Evolutionary conservation across 768 basidiomycete genomes (phyloP), one percentile per base, ranked within the genome.

Genomic region (Podaxis carcinomalis): DNA sequence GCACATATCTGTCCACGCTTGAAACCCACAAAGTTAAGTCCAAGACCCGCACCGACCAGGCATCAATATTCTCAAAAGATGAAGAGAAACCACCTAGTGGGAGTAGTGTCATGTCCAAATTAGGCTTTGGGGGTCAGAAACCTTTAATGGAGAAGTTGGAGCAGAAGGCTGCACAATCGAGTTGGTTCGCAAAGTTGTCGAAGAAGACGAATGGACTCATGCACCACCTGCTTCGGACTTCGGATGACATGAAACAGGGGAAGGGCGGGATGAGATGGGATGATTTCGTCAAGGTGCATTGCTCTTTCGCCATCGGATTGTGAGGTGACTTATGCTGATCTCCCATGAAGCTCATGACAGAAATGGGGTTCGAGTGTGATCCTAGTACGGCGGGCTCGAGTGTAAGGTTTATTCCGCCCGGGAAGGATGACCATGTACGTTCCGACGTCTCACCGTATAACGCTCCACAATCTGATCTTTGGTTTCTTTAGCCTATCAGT

Each of bases 371-470:
- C 71, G 73, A 74, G 2, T 87, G 86, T 65, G 85, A 86, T 68
- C 87, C 87, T 4, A 84, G 84, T 62, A 90, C 89, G 2, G 89
- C 90, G 19, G 91, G 91, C 2, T 92, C 90, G 9, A 89, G 89
- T 69, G 91, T 93, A 37, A 82, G 90, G 39, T 93, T 93, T 67
- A 85, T 90, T 70, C 90, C 90, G 51, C 91, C 89, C 16, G 76
- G 85, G 65, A 67, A 68, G 50, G 72, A 74, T 28, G 79, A 79
- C 63, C 67, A 67, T 63, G 78, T 78, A 54, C 49, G 77, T 67
- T n/a, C 19, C 54, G 23, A 39, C n/a, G 19, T 37, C 16, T 5
- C 47, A 23, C 21, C 21, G 5, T 16, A 0, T 2, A 49, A 7
- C 46, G 39, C 32, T 4, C 21, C 14, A 35, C 28, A 27, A 50